These are phyloP conservation scores for Cercophora scortea DNA, from an alignment of 495 filamentous ascomycete species.

Conservation along the genomic window DNA sequence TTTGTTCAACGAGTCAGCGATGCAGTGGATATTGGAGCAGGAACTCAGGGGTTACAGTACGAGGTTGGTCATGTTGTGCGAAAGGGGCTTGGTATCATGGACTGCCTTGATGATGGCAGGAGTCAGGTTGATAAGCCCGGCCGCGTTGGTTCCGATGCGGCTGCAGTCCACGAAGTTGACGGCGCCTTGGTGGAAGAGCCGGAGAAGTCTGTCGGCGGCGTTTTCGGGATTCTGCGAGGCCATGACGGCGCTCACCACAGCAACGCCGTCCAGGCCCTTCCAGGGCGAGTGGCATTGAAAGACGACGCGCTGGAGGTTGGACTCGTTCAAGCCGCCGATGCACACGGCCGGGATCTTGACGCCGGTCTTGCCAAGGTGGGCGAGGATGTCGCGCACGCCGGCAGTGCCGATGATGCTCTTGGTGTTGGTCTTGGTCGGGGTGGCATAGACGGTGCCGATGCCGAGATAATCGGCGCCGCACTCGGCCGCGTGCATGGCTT, in stretches of 20 bases:
- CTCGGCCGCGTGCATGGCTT: constrained; percentile 58
- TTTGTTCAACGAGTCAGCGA: too few relatives aligned
- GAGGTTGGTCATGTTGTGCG: constrained; percentile 94
- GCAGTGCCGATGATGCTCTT: constrained; percentile 75
- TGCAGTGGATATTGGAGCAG: neutral
- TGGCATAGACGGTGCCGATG: constrained; percentile 80
- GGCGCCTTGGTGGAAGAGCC: constrained; percentile 37
- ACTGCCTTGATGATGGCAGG: constrained; percentile 54
- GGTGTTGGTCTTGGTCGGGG: constrained; percentile 70
- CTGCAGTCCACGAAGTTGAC: too few relatives aligned
- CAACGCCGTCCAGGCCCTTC: constrained; percentile 67
- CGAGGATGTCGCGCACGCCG: constrained; percentile 66
- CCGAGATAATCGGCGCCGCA: constrained; percentile 83
- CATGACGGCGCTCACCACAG: constrained; percentile 86
- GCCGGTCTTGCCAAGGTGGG: constrained; percentile 38
- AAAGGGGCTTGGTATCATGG: constrained; percentile 57
- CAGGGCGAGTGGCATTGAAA: constrained; percentile 47
- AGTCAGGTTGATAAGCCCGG: constrained; percentile 42
- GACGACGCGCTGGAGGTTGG: constrained; percentile 66
- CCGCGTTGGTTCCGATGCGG: constrained; percentile 30
- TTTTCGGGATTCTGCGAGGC: constrained; percentile 55
- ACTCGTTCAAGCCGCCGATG: constrained; percentile 81
- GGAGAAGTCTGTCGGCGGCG: constrained; percentile 49
- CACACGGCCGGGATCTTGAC: constrained; percentile 51
- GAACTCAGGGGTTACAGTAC: constrained; percentile 8